Base-by-base conservation (phyloP, 148 eudicot genomes). In the Vaccinium myrtillus region DNA sequence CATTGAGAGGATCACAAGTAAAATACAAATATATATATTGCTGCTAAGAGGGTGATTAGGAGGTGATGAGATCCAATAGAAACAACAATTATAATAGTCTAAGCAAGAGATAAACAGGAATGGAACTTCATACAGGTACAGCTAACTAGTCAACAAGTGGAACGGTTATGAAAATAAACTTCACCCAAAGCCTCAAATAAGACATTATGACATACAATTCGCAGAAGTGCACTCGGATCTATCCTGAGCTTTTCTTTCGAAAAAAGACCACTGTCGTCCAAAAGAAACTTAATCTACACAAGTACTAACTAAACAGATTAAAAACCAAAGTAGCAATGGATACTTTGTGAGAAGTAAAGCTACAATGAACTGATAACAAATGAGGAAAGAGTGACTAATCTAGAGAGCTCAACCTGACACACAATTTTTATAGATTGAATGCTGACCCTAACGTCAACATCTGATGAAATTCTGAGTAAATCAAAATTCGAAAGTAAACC, bases 1-100 rank as follows among this genome's bases (percentile, higher is more conserved):
- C 46, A 87, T 7, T 4, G 46, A 85, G 6, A 30, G 39, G 43
- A 81, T 36, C 54, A 79, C 55, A 63, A 25, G 65, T 30, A 79
- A 43, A 43, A 2, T 8, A 71, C 3, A 6, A 73, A 36, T 39
- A 32, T 73, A 32, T 73, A 21, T 12, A 12, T 69, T 13, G 25
- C 5, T 23, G 36, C 39, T 67, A 27, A 10, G 73, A 69, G 74
- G 43, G 74, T 30, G 39, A 27, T 27, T 27, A 69, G 5, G 43
- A 69, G 74, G 74, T 30, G 18, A 27, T 11, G 8, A 13, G 18
- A 27, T 18, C 27, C 32, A 27, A 69, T 12, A 0, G 43, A 27
- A 69, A 6, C 39, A 27, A 5, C 18, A 27, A 69, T 27, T 11
- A 27, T 25, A 25, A 7, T 69, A 25, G 76, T 73, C 76, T 4